Evolutionary conservation across 2,329 filamentous ascomycete species (phyloP).

Genomic region (Clarireedia sp.): DNA sequence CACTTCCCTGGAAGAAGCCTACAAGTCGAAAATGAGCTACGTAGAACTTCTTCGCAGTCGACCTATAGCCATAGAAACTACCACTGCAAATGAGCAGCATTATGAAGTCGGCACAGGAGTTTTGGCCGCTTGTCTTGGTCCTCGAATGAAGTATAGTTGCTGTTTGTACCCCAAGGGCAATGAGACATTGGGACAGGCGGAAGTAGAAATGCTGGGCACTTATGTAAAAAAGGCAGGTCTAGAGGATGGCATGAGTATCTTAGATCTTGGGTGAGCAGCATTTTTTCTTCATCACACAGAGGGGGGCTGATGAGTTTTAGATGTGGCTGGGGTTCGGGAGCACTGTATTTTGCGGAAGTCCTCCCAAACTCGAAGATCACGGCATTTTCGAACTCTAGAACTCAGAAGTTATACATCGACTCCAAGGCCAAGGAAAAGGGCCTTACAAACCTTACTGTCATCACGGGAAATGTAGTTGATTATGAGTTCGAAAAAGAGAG

Average conservation of each 20-base stretch:
- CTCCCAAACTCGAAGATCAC: constrained; percentile 55
- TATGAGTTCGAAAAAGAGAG: constrained; percentile 51
- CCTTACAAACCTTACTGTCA: constrained; percentile 51
- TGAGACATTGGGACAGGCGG: constrained; percentile 57
- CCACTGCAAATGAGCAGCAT: constrained; percentile 59
- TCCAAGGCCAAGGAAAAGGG: constrained; percentile 45
- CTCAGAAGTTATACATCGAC: constrained; percentile 62
- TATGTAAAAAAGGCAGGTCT: constrained; percentile 51
- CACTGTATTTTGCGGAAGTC: constrained; percentile 57
- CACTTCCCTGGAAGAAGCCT: constrained; percentile 44
- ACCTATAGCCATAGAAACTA: constrained; percentile 62
- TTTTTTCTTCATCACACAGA: neutral
- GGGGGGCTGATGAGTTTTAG: constrained; percentile 30
- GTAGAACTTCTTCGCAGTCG: constrained; percentile 48
- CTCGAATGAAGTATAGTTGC: constrained; percentile 65
- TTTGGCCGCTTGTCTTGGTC: constrained; percentile 52
- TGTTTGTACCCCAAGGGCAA: constrained; percentile 56
- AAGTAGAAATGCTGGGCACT: constrained; percentile 55
- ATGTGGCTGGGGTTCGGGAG: constrained; percentile 61
- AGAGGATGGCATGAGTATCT: constrained; percentile 29
- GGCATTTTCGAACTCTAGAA: constrained; percentile 62
- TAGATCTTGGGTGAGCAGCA: constrained; percentile 23
- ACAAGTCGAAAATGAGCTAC: constrained; percentile 55
- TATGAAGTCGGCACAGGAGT: constrained; percentile 65
- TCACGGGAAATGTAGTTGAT: constrained; percentile 59